Percentiles rank a stretch among this genome's conserved stretches.
Evolutionary conservation across 176 grass and related monocot genomes (phyloP).

Genomic region (Lolium multiflorum): DNA sequence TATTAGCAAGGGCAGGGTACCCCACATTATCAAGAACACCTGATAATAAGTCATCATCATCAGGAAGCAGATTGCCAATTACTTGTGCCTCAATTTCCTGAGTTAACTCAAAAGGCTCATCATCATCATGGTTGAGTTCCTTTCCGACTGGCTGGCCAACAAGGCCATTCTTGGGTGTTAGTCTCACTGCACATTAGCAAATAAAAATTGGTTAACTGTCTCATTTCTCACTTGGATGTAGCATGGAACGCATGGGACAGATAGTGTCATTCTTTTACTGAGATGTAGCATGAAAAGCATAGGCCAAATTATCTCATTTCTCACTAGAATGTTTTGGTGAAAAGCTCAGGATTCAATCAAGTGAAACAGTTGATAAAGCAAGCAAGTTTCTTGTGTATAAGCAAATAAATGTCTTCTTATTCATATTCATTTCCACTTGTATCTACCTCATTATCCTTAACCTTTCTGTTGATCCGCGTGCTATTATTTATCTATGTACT

Average conservation of each 20-base stretch:
- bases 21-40: constrained; percentile 70
- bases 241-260: constrained; percentile 13
- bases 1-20: constrained; percentile 45
- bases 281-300: constrained; percentile 2
- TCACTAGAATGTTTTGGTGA: constrained; percentile 6
- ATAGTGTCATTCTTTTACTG: not conserved
- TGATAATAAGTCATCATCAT: constrained; percentile 84
- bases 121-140: constrained; percentile 53
- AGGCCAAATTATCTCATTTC: constrained; percentile 7
- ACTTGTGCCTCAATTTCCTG: constrained; percentile 87
- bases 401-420: not conserved
- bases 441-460: not conserved
- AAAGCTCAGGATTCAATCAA: constrained; percentile 21
- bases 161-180: constrained; percentile 46
- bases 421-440: constrained; percentile 17
- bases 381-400: constrained; percentile 26
- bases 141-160: constrained; percentile 48
- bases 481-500: not conserved
- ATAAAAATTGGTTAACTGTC: constrained; percentile 26
- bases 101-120: constrained; percentile 78
- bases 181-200: constrained; percentile 67
- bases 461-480: not conserved
- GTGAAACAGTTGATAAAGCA: constrained; percentile 18
- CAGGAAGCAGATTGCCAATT: constrained; percentile 88
- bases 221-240: constrained; percentile 22